Percentiles rank a stretch among this genome's conserved stretches.
phyloP scores from a whole-genome alignment of 176 grass and related monocot genomes.

The Saccharum spontaneum region DNA sequence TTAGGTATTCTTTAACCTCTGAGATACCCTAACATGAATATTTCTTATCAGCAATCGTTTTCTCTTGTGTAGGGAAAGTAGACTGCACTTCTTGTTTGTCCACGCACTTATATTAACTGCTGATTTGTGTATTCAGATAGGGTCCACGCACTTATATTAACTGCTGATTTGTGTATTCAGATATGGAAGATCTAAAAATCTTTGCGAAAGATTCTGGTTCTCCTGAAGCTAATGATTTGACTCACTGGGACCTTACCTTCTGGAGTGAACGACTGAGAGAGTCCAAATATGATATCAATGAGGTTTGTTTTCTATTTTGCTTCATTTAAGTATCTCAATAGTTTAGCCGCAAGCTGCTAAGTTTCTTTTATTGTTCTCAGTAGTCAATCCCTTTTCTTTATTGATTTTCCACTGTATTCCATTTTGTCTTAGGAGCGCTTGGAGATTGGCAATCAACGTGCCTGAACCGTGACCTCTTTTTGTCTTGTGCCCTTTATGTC shows the following conservation, averaged over 20 bases:
- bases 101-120: no score
- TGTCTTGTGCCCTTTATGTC: no score
- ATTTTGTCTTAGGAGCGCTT: no score
- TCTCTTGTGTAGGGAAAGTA: neutral
- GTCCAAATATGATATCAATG: constrained; percentile 93
- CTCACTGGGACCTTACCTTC: constrained; percentile 84
- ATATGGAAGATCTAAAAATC: constrained; percentile 78
- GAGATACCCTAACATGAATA: neutral
- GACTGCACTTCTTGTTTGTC: neutral
- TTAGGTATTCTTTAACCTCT: constrained; percentile 3
- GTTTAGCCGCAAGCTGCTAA: neutral
- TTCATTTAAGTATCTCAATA: neutral
- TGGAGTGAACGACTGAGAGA: constrained; percentile 95
- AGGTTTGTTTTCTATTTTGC: constrained; percentile 42
- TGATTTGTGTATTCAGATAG: no score
- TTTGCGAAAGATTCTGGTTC: constrained; percentile 71
- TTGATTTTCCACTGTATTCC: neutral
- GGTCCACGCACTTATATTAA: constrained; percentile 17
- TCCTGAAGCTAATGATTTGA: constrained; percentile 76
- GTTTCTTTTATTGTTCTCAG: neutral
- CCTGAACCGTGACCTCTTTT: no score
- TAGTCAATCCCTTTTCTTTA: neutral
- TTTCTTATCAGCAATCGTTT: neutral
- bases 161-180: constrained; percentile 48
- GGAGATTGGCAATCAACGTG: no score